Evolutionary conservation across 2,329 filamentous ascomycete genomes (phyloP).

Genomic region (Fusarium siculi): DNA sequence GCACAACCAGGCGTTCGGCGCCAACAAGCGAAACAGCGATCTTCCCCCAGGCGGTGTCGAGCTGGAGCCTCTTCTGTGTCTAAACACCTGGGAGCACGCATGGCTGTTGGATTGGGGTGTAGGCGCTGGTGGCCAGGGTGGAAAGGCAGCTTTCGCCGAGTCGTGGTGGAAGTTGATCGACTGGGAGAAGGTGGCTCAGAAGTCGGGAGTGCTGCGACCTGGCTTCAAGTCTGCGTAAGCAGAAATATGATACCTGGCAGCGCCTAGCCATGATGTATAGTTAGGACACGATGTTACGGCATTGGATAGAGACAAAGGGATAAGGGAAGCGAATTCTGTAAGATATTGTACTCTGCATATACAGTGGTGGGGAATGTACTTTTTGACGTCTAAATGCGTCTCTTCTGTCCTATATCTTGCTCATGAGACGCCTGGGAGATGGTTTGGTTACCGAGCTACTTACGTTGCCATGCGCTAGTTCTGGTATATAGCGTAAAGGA

Average conservation of each 20-base stretch:
- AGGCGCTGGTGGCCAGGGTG: conserved; percentile 66
- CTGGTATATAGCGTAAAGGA: not conserved
- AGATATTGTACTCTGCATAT: conserved; percentile 49
- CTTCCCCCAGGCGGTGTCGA: conserved; percentile 74
- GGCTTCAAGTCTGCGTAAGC: conserved; percentile 46
- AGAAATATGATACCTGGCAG: conserved; percentile 1
- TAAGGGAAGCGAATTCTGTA: conserved; percentile 40
- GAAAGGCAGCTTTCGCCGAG: conserved; percentile 80
- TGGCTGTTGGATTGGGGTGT: conserved; percentile 85
- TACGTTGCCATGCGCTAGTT: not conserved
- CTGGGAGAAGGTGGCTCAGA: conserved; percentile 77
- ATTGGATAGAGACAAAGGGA: conserved; percentile 23
- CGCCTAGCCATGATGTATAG: conserved; percentile 8
- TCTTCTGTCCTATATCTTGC: not conserved
- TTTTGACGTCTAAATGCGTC: conserved; percentile 35
- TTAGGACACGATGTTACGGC: conserved; percentile 31
- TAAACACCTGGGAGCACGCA: conserved; percentile 97
- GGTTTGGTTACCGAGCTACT: not conserved
- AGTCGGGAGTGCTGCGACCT: conserved; percentile 48
- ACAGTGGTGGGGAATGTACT: conserved; percentile 44
- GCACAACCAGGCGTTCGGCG: conserved; percentile 50
- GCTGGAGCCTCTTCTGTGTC: conserved; percentile 82
- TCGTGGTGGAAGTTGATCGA: conserved; percentile 90
- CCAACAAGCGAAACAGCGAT: conserved; percentile 44
- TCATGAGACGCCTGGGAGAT: not conserved